Conservation (phyloP, 352 stramenopile genomes). For the Aphanomyces cochlioides region DNA sequence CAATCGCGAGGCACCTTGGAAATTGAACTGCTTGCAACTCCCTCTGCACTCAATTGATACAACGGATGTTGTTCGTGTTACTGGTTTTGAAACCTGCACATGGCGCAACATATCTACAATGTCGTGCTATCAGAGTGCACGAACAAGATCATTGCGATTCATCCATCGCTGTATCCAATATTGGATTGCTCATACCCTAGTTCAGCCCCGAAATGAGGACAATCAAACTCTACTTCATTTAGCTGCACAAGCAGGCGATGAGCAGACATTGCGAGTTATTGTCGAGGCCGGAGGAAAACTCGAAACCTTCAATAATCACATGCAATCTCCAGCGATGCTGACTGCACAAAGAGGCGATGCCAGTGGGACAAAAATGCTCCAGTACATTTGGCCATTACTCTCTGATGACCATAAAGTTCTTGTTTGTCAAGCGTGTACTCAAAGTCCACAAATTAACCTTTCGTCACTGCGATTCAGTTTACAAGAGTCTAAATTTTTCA, state of each 20-base stretch:
- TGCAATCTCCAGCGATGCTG: conserved; percentile 15
- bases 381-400: conserved; percentile 17
- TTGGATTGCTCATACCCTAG: background rate
- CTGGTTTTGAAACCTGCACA: conserved; percentile 13
- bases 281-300: conserved; percentile 9
- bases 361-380: background rate
- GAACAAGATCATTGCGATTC: background rate
- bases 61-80: conserved; percentile 18
- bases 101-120: conserved; percentile 26
- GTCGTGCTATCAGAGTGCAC: conserved; percentile 3
- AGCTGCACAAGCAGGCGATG: background rate
- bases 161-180: conserved; percentile 17
- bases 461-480: conserved; percentile 11
- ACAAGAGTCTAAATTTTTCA: conserved; percentile 16
- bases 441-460: conserved; percentile 1
- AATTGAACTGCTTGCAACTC: conserved; percentile 8
- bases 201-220: conserved; percentile 8
- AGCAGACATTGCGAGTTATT: background rate
- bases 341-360: conserved; percentile 9
- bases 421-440: conserved; percentile 1
- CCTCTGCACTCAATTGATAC: conserved; percentile 17
- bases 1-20: background rate
- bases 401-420: background rate
- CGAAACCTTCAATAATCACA: conserved; percentile 16
- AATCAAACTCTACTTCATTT: conserved; percentile 29